Percentiles rank a stretch among this genome's conserved stretches.
Conservation (phyloP, 2,329 filamentous ascomycete species). For the Metarhizium guizhouense region DNA sequence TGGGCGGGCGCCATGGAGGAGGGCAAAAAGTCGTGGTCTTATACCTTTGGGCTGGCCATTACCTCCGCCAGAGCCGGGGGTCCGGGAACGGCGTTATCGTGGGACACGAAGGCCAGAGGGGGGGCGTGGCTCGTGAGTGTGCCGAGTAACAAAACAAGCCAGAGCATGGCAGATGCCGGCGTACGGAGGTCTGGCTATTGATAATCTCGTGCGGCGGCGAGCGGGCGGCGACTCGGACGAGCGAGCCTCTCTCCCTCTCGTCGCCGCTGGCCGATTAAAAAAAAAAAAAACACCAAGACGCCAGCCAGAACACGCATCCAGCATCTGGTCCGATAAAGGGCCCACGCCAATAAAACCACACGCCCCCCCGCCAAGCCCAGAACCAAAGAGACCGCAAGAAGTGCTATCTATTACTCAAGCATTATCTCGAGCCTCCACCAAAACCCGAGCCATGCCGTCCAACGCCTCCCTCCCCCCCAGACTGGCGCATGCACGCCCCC, state of each 20-base stretch:
- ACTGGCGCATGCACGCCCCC: background rate
- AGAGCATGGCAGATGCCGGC: too few species aligned
- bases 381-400: background rate
- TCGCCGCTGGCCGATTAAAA: too few species aligned
- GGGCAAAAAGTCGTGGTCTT: background rate
- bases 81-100: constrained; percentile 7
- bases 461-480: background rate
- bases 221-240: background rate
- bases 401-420: constrained; percentile 4
- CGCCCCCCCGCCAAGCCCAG: background rate
- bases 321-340: background rate
- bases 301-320: background rate
- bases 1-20: background rate
- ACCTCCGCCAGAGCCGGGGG: background rate
- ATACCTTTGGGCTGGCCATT: background rate
- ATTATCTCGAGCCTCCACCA: constrained; percentile 3
- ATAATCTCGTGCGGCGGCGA: background rate
- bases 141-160: too few species aligned
- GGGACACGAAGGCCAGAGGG: background rate
- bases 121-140: too few species aligned
- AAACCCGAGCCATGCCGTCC: constrained; percentile 10
- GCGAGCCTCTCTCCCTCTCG: too few species aligned
- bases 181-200: background rate
- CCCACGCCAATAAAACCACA: background rate
- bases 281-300: background rate